Evolutionary conservation across 2,329 filamentous ascomycete species (phyloP).

Genomic region (Cryphonectria parasitica): DNA sequence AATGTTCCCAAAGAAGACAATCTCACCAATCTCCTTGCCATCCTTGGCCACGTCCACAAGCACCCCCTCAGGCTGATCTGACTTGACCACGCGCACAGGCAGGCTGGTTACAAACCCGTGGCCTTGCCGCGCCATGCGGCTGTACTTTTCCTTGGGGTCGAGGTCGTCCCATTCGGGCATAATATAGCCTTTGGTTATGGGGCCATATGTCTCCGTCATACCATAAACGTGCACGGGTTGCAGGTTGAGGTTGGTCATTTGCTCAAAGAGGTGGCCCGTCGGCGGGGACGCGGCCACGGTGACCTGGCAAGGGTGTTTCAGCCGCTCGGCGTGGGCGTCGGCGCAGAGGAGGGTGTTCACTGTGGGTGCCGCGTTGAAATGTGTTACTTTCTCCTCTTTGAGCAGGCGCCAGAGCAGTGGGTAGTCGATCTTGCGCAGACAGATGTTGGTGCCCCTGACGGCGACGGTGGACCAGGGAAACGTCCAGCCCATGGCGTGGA

Average conservation of each 20-base stretch:
- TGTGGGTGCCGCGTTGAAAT: slow-evolving; percentile 95
- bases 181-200: slow-evolving; percentile 91
- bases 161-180: slow-evolving; percentile 84
- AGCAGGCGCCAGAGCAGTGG: slow-evolving; percentile 87
- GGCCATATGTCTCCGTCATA: slow-evolving; percentile 86
- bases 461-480: slow-evolving; percentile 94
- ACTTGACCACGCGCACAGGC: slow-evolving; percentile 80
- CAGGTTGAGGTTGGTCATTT: slow-evolving; percentile 83
- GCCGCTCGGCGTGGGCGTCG: slow-evolving; percentile 70
- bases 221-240: slow-evolving; percentile 94
- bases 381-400: slow-evolving; percentile 84
- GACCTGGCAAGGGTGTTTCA: slow-evolving; percentile 76
- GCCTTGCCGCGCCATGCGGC: slow-evolving; percentile 90
- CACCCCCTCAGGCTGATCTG: slow-evolving; percentile 68
- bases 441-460: slow-evolving; percentile 92
- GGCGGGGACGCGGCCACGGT: slow-evolving; percentile 93
- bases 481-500: slow-evolving; percentile 77
- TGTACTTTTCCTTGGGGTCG: slow-evolving; percentile 76
- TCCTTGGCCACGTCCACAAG: slow-evolving; percentile 59
- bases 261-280: slow-evolving; percentile 86
- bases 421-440: slow-evolving; percentile 93
- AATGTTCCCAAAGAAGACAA: slow-evolving; percentile 86
- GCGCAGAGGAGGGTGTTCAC: slow-evolving; percentile 93
- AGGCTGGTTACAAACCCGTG: slow-evolving; percentile 87
- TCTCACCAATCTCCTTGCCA: slow-evolving; percentile 56